Conservation (phyloP, 805 yeast species). For the Candida silvatica region DNA sequence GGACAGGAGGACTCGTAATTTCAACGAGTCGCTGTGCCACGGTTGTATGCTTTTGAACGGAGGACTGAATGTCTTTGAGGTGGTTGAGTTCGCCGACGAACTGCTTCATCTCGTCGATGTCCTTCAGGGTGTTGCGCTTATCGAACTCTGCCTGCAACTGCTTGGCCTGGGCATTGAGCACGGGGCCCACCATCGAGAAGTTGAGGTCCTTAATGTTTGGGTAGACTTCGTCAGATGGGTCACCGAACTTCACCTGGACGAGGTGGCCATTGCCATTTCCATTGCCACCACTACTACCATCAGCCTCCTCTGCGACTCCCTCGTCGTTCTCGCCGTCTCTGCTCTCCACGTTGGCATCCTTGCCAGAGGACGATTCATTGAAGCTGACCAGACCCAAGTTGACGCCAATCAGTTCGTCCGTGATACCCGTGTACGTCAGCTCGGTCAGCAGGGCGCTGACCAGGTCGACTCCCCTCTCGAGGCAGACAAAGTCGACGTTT, state of each 20-base stretch:
- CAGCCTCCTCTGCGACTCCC: not conserved
- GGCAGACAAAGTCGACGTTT: constrained; percentile 62
- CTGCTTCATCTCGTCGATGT: constrained; percentile 55
- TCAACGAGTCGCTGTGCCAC: constrained; percentile 60
- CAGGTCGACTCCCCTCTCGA: constrained; percentile 74
- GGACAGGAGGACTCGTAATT: constrained; percentile 15
- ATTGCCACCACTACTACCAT: too few species aligned
- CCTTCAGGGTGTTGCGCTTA: constrained; percentile 43
- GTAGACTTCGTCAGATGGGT: constrained; percentile 38
- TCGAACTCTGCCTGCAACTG: constrained; percentile 63
- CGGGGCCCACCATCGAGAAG: constrained; percentile 72
- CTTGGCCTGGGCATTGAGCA: constrained; percentile 63
- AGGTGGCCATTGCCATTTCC: too few species aligned
- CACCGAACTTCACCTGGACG: constrained; percentile 17
- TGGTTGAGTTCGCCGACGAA: constrained; percentile 65
- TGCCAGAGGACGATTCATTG: not conserved
- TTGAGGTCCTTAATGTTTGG: constrained; percentile 52
- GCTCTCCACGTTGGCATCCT: not conserved
- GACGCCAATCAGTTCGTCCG: constrained; percentile 62
- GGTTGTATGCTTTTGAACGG: constrained; percentile 63
- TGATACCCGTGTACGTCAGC: constrained; percentile 71
- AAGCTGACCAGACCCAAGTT: constrained; percentile 26
- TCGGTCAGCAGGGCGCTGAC: constrained; percentile 68
- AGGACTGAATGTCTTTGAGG: constrained; percentile 58
- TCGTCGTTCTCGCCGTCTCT: not conserved